Evolutionary conservation across 805 yeast genomes (phyloP).

Genomic region (Candida rishiriensis): DNA sequence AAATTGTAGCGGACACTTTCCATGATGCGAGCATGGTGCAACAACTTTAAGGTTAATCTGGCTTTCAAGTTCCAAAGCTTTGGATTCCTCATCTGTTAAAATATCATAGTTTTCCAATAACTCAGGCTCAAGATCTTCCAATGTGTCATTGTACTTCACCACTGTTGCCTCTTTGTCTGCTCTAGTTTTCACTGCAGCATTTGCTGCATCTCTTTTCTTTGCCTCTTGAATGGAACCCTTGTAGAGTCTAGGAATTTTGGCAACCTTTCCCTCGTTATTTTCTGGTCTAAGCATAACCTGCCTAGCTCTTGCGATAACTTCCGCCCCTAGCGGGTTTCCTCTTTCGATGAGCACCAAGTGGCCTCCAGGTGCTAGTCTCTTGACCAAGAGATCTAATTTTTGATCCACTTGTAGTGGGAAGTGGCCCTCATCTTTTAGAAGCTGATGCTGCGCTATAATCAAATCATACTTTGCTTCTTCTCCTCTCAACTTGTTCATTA

Average conservation of each 20-base stretch:
- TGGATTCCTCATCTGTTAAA: slow-evolving; percentile 5
- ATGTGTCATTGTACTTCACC: slow-evolving; percentile 23
- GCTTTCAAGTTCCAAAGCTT: slow-evolving; percentile 8
- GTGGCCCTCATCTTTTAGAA: slow-evolving; percentile 52
- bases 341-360: slow-evolving; percentile 76
- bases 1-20: slow-evolving; percentile 78
- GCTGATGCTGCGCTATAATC: slow-evolving; percentile 77
- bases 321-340: slow-evolving; percentile 89
- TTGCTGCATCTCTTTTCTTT: slow-evolving; percentile 7
- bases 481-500: slow-evolving; percentile 50
- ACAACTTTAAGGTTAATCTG: slow-evolving; percentile 55
- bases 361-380: slow-evolving; percentile 71
- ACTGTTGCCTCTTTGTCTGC: slow-evolving; percentile 11
- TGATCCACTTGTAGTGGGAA: slow-evolving; percentile 75
- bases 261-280: slow-evolving; percentile 45
- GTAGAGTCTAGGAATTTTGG: slow-evolving; percentile 69
- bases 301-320: slow-evolving; percentile 82
- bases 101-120: slow-evolving; percentile 22
- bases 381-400: slow-evolving; percentile 53
- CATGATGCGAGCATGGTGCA: slow-evolving; percentile 92
- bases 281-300: slow-evolving; percentile 89
- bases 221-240: slow-evolving; percentile 41
- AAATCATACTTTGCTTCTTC: slow-evolving; percentile 61
- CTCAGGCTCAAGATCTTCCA: slow-evolving; percentile 23
- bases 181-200: slow-evolving; percentile 2